Percentiles rank a stretch among this genome's conserved stretches.
phyloP scores from a whole-genome alignment of 164 flowering plant genomes.

The Vitis rupestris region DNA sequence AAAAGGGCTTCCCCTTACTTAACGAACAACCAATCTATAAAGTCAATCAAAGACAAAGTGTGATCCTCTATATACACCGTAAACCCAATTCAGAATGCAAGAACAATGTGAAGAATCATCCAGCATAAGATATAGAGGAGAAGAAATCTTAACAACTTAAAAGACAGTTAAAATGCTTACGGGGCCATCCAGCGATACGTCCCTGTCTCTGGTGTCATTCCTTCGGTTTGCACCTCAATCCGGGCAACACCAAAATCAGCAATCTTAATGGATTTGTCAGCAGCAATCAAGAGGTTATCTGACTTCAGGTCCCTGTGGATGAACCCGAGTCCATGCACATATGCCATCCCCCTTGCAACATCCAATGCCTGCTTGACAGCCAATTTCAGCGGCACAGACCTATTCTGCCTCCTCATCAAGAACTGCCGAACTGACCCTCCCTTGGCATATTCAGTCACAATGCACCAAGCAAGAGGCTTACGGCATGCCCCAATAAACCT shows the following conservation, averaged over 20 bases:
- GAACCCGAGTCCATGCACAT: slow-evolving; percentile 67
- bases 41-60: too few species aligned
- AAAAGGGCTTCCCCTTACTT: too few species aligned
- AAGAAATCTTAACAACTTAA: neutral
- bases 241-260: slow-evolving; percentile 88
- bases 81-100: too few species aligned
- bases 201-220: slow-evolving; percentile 83
- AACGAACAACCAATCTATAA: too few species aligned
- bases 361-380: slow-evolving; percentile 77
- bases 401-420: slow-evolving; percentile 47
- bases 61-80: too few species aligned
- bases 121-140: neutral
- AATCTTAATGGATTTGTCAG: slow-evolving; percentile 62
- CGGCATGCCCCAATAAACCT: slow-evolving; percentile 69
- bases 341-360: slow-evolving; percentile 80
- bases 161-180: slow-evolving; percentile 39
- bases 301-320: slow-evolving; percentile 76
- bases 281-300: slow-evolving; percentile 55
- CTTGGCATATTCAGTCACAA: slow-evolving; percentile 76
- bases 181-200: slow-evolving; percentile 91
- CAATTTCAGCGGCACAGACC: slow-evolving; percentile 57
- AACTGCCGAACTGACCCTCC: slow-evolving; percentile 77
- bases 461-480: slow-evolving; percentile 78
- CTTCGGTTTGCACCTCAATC: slow-evolving; percentile 76
- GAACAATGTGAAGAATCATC: too few species aligned